Conservation (phyloP, 148 eudicot species). For the Rheum nobile region DNA sequence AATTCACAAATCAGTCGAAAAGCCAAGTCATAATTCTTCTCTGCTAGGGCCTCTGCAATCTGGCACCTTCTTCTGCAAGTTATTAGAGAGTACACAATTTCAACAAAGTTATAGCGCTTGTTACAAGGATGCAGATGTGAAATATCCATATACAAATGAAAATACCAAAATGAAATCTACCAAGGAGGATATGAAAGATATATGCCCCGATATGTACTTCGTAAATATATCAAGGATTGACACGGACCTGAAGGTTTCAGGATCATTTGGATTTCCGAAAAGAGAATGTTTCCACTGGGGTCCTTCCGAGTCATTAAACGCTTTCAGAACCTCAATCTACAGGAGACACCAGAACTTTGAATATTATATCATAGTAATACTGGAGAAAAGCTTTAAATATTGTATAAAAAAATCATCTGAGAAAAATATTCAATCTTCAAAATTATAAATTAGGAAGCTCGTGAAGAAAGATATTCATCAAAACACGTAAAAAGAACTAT, state of each 20-base stretch:
- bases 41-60: conserved; percentile 90
- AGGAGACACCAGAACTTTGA: background rate
- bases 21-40: conserved; percentile 91
- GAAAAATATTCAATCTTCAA: background rate
- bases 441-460: background rate
- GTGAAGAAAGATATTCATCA: background rate
- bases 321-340: conserved; percentile 83
- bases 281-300: conserved; percentile 96
- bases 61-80: conserved; percentile 79
- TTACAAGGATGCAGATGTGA: background rate
- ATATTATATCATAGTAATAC: background rate
- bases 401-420: background rate
- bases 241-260: conserved; percentile 84
- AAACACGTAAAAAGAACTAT: no score
- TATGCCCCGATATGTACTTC: background rate
- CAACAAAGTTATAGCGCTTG: background rate
- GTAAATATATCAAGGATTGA: background rate
- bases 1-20: conserved; percentile 75
- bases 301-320: conserved; percentile 77
- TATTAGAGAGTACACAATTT: background rate
- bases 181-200: background rate
- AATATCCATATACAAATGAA: background rate
- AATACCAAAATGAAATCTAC: background rate
- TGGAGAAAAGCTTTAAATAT: background rate
- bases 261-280: conserved; percentile 93